phyloP scores from a whole-genome alignment of 2,329 filamentous ascomycete species.

The Microascus cirrosus region DNA sequence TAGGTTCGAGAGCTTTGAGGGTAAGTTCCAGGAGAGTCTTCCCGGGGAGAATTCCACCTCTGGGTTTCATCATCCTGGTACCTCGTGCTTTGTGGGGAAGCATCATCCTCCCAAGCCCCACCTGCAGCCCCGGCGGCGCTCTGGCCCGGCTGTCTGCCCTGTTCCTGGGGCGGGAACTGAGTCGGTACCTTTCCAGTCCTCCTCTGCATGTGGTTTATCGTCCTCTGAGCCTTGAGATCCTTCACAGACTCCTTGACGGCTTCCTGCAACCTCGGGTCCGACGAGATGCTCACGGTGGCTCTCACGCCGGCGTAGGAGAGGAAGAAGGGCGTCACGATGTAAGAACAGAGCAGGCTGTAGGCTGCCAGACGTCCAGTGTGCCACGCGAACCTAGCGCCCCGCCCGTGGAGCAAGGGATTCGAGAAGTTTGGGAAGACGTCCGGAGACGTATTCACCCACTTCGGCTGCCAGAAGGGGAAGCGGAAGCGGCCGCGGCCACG shows the following conservation, averaged over 20 bases:
- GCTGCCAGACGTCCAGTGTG: conserved; percentile 20
- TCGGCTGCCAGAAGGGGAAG: conserved; percentile 28
- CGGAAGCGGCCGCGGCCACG: conserved; percentile 19
- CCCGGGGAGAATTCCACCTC: conserved; percentile 5
- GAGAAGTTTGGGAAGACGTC: conserved; percentile 15
- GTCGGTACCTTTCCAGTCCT: conserved; percentile 7
- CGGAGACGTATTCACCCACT: conserved; percentile 17
- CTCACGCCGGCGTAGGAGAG: conserved; percentile 13
- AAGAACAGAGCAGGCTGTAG: conserved; percentile 17
- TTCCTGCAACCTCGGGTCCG: conserved; percentile 3
- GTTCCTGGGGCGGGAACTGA: conserved; percentile 6
- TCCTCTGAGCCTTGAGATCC: conserved; percentile 1
- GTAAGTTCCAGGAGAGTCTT: conserved; percentile 3
- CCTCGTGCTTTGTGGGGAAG: neutral
- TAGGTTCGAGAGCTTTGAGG: conserved; percentile 9
- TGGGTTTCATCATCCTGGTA: neutral
- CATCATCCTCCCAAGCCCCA: neutral
- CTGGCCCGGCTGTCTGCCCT: conserved; percentile 1
- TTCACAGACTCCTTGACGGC: conserved; percentile 1
- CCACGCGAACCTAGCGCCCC: conserved; percentile 19
- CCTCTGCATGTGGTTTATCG: conserved; percentile 1
- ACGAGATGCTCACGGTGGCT: conserved; percentile 1
- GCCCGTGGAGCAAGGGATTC: conserved; percentile 14
- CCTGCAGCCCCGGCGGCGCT: neutral
- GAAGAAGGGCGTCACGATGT: conserved; percentile 17